These are phyloP conservation scores for Stenogyne calaminthoides DNA, from an alignment of 305 asterid species.

Conservation along the genomic window DNA sequence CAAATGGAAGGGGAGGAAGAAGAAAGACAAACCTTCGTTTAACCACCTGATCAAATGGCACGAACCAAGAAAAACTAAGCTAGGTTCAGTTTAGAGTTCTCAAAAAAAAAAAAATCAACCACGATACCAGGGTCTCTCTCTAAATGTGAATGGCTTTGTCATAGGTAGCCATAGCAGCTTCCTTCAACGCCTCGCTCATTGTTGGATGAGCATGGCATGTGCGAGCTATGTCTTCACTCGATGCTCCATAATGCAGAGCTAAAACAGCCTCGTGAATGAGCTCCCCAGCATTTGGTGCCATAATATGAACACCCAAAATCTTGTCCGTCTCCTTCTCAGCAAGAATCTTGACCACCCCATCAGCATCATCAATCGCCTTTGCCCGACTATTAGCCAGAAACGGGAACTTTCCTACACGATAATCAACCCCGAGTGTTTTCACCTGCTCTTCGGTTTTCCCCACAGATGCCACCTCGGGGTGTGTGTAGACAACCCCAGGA, in stretches of 20 bases:
- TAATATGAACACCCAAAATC: conserved; percentile 89
- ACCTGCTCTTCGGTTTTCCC: conserved; percentile 99
- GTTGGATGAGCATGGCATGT: conserved; percentile 99
- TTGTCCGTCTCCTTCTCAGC: conserved; percentile 90
- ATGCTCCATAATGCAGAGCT: conserved; percentile 87
- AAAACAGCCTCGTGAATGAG: conserved; percentile 93
- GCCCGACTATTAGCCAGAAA: conserved; percentile 95
- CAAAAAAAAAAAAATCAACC: conserved; percentile 8
- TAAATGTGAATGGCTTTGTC: conserved; percentile 97
- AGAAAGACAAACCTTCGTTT: conserved; percentile 21
- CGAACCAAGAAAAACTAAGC: conserved; percentile 18
- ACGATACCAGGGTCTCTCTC: not conserved
- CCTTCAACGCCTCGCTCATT: conserved; percentile 96
- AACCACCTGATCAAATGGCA: conserved; percentile 19
- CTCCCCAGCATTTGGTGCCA: conserved; percentile 94
- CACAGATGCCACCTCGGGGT: conserved; percentile 95
- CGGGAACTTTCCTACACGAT: conserved; percentile 91
- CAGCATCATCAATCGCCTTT: conserved; percentile 94
- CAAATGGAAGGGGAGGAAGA: conserved; percentile 10
- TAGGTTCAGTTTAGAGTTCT: conserved; percentile 5
- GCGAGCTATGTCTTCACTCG: conserved; percentile 91
- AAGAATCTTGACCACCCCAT: conserved; percentile 84
- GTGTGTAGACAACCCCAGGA: conserved; percentile 93
- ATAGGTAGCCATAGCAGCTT: conserved; percentile 97
- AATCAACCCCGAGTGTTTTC: conserved; percentile 69